phyloP scores from a whole-genome alignment of 148 eudicot species.

The Rhododendron griersonianum region DNA sequence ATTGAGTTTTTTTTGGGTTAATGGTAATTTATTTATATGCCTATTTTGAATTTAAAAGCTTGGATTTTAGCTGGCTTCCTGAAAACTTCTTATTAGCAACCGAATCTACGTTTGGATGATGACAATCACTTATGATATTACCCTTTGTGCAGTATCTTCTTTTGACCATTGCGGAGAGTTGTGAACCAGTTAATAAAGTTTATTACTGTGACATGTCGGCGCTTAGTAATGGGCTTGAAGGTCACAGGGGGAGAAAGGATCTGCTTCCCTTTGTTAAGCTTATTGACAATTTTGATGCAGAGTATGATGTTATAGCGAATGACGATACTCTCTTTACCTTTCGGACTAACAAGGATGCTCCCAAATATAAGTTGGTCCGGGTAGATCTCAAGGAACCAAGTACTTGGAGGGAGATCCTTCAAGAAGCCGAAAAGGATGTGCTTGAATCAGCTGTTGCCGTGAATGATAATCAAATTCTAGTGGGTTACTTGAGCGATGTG shows the following conservation, averaged over 20 bases:
- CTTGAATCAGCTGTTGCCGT: slow-evolving; percentile 82
- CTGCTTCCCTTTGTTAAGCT: slow-evolving; percentile 85
- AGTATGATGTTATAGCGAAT: slow-evolving; percentile 66
- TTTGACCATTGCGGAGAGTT: slow-evolving; percentile 56
- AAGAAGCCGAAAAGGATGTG: slow-evolving; percentile 75
- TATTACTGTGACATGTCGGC: slow-evolving; percentile 71
- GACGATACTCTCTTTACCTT: slow-evolving; percentile 79
- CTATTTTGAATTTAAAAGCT: neutral
- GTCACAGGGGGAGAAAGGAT: slow-evolving; percentile 45
- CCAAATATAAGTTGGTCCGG: slow-evolving; percentile 78
- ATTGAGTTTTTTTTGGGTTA: neutral
- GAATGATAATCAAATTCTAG: slow-evolving; percentile 59
- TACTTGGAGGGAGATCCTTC: slow-evolving; percentile 68
- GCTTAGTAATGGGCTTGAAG: slow-evolving; percentile 65
- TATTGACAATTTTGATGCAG: slow-evolving; percentile 79
- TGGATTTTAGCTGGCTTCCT: neutral
- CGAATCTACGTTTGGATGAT: neutral
- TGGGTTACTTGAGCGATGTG: slow-evolving; percentile 80
- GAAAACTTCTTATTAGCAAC: neutral
- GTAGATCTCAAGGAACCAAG: slow-evolving; percentile 72
- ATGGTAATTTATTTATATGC: neutral
- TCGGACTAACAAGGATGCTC: slow-evolving; percentile 85
- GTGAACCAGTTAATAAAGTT: slow-evolving; percentile 76
- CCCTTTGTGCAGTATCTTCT: slow-evolving; percentile 69
- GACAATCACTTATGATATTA: neutral